Percentiles rank a stretch among this genome's conserved stretches.
These are phyloP conservation scores for Stephanodiscus minutulus DNA, from an alignment of 108 stramenopile genomes.

Conservation along the genomic window DNA sequence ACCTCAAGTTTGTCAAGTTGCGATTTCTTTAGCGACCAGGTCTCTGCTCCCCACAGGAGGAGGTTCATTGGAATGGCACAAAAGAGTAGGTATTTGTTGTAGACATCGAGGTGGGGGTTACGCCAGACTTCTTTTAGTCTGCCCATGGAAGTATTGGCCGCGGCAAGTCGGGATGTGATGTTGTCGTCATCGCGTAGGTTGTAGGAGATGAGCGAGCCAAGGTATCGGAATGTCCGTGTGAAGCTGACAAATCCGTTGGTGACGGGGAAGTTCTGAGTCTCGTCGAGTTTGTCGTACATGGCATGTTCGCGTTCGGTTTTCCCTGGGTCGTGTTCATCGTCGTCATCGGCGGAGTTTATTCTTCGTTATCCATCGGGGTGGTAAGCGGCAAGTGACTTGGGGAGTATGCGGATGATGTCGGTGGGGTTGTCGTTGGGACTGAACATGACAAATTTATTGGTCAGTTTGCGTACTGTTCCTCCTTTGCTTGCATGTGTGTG, in stretches of 20 bases:
- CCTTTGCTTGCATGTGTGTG: too few species aligned
- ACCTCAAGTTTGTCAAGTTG: conserved; percentile 3
- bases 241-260: neutral
- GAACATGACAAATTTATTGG: too few species aligned
- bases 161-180: neutral
- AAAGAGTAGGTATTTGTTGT: conserved; percentile 4
- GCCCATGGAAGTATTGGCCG: neutral
- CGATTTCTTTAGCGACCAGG: neutral
- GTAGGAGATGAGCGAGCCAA: neutral
- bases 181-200: neutral
- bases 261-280: neutral
- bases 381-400: too few species aligned
- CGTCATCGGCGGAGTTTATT: too few species aligned
- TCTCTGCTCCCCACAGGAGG: conserved; percentile 1
- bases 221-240: neutral
- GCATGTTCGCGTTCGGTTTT: too few species aligned
- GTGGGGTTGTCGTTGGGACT: too few species aligned
- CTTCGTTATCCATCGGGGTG: too few species aligned
- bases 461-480: too few species aligned
- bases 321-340: too few species aligned
- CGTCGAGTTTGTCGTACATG: too few species aligned
- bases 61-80: conserved; percentile 4
- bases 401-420: too few species aligned
- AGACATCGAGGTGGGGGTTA: neutral
- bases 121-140: neutral